Evolutionary conservation across 2,329 filamentous ascomycete species (phyloP).

Genomic region (Neoarthrinium moseri): DNA sequence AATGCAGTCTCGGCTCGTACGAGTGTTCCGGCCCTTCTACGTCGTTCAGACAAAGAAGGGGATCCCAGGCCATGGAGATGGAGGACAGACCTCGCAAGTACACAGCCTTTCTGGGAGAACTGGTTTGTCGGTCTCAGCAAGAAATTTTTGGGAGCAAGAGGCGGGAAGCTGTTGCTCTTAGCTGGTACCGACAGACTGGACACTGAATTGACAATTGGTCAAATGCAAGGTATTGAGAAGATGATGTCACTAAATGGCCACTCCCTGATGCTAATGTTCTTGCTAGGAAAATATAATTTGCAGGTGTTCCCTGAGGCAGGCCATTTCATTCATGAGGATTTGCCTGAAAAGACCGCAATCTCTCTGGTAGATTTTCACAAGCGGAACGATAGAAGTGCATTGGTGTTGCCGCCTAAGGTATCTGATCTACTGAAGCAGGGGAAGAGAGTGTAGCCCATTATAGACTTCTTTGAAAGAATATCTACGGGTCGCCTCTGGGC

Average conservation of each 20-base stretch:
- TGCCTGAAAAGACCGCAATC: constrained; percentile 84
- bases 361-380: constrained; percentile 88
- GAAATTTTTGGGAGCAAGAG: constrained; percentile 80
- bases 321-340: constrained; percentile 95
- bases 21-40: constrained; percentile 80
- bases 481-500: too few relatives aligned
- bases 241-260: constrained; percentile 9
- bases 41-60: constrained; percentile 18
- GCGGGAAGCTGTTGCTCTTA: constrained; percentile 38
- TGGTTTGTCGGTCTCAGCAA: constrained; percentile 89
- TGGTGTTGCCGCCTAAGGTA: constrained; percentile 92
- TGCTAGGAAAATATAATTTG: constrained; percentile 84
- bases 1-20: constrained; percentile 80
- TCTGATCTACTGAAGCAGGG: constrained; percentile 67
- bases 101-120: constrained; percentile 88
- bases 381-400: constrained; percentile 79
- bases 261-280: background rate
- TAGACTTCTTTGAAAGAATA: constrained; percentile 1
- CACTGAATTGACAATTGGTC: constrained; percentile 33
- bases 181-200: constrained; percentile 31
- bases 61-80: constrained; percentile 67
- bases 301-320: constrained; percentile 94
- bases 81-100: constrained; percentile 80
- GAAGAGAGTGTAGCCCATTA: constrained; percentile 49
- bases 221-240: constrained; percentile 29